Evolutionary conservation across 2,329 filamentous ascomycete species (phyloP), one percentile per base, ranked within the genome.

Genomic region (Diplodia seriata): DNA sequence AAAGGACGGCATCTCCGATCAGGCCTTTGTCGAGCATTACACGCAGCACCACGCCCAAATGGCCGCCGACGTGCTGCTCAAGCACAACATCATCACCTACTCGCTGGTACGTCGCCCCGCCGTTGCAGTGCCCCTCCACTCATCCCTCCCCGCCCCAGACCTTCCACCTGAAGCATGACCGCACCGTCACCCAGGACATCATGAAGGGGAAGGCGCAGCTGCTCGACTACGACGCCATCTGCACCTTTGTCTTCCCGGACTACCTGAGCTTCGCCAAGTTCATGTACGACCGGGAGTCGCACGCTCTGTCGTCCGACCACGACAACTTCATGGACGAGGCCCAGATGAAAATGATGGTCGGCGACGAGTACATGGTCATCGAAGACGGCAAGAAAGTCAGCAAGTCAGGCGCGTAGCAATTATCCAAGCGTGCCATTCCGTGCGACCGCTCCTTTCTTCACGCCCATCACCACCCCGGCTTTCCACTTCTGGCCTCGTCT

Each of bases 221-320:
- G 68, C 71, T 81, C 59, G 77, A 81, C 62, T 83, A 81, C 72
- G 81, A 83, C 70, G 81, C 81, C 59, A 82, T 83, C 40, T 83
- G 81, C 74, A 82, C 80, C 12, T 83, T 83, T 72, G 80, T 82
- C 66, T 83, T 83, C 69, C 77, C 77, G 59, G 81, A 82, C 70
- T 83, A 82, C 68, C 75, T 78, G 65, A 76, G 77, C n/a, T 77
- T 82, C 64, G 81, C 81, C 33, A 78, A 76, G 70, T 83, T 83
- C 73, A 75, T 83, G 74, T 83, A 81, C 71, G 80, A 83, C 72
- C 79, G 80, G 54, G 80, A 79, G 2, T 78, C 76, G 29, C 81
- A 81, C n/a, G 80, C 77, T 12, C 69, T 79, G 49, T 76, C 74
- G 38, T 68, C 68, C 8, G 76, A 79, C 65, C 77, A 80, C 53